Evolutionary conservation across 2,329 filamentous ascomycete species (phyloP).

Genomic region (Ceratocystiopsis sp.): DNA sequence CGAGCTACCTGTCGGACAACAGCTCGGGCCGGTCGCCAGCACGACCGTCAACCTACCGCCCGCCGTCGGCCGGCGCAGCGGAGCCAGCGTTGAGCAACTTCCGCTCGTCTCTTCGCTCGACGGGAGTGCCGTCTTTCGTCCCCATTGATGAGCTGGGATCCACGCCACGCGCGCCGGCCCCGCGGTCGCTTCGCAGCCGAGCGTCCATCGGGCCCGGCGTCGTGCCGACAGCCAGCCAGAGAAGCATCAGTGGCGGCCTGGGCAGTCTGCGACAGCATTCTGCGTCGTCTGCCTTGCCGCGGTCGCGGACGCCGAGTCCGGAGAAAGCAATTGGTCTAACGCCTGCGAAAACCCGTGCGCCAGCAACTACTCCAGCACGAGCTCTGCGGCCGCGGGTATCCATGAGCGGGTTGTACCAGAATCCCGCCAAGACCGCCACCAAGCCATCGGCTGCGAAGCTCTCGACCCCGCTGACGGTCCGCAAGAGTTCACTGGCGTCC

Average conservation of each 20-base stretch:
- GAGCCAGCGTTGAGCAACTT: constrained; percentile 16
- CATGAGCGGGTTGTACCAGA: constrained; percentile 34
- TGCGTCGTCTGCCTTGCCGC: constrained; percentile 7
- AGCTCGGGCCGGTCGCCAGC: constrained; percentile 34
- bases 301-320: constrained; percentile 22
- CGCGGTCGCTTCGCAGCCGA: constrained; percentile 16
- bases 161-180: constrained; percentile 16
- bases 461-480: constrained; percentile 15
- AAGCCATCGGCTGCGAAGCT: constrained; percentile 8
- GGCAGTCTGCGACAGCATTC: constrained; percentile 3
- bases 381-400: constrained; percentile 34
- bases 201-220: constrained; percentile 5
- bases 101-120: constrained; percentile 26
- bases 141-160: constrained; percentile 26
- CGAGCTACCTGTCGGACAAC: constrained; percentile 40
- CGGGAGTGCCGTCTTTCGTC: constrained; percentile 18
- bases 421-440: constrained; percentile 31
- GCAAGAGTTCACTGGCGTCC: constrained; percentile 23
- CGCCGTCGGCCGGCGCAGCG: constrained; percentile 21
- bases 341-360: constrained; percentile 3
- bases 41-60: constrained; percentile 24
- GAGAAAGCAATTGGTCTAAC: constrained; percentile 14
- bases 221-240: not conserved
- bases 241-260: not conserved
- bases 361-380: constrained; percentile 20